Percentiles rank a stretch among this genome's conserved stretches.
Conservation (phyloP, 2,329 filamentous ascomycete species). For the Ceratocystis cacaofunesta region DNA sequence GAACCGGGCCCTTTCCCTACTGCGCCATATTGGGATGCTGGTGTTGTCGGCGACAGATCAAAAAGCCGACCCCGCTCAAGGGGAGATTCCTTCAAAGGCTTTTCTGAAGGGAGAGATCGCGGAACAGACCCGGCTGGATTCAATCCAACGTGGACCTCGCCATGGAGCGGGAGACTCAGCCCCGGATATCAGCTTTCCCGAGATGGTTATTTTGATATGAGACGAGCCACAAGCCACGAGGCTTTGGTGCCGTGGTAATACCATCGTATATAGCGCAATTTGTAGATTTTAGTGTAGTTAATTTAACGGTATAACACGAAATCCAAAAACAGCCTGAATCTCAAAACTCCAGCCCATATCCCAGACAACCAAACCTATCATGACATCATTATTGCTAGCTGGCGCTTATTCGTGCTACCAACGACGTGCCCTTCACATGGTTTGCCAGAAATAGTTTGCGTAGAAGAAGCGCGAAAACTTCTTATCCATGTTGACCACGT, state of each 20-base stretch:
- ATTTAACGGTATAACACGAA: neutral
- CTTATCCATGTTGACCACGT: constrained; percentile 85
- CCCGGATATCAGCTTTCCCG: neutral
- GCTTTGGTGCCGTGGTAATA: constrained; percentile 3
- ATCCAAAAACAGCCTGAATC: neutral
- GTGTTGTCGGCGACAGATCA: neutral
- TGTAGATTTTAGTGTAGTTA: neutral
- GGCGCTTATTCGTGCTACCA: neutral
- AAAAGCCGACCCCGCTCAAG: neutral
- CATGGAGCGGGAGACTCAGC: constrained; percentile 1
- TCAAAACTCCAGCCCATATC: neutral
- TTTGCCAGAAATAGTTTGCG: constrained; percentile 92
- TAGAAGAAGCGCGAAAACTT: constrained; percentile 89
- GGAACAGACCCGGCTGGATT: constrained; percentile 7
- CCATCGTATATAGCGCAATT: neutral
- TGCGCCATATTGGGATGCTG: neutral
- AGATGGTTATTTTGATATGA: constrained; percentile 11
- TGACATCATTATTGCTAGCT: constrained; percentile 8
- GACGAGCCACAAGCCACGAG: constrained; percentile 9
- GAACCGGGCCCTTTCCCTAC: neutral
- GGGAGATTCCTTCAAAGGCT: constrained; percentile 14
- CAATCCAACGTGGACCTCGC: constrained; percentile 11
- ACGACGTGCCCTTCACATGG: constrained; percentile 39
- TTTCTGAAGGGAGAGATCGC: constrained; percentile 15
- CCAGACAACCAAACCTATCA: constrained; percentile 1